Evolutionary conservation across 1,139 yeast species (phyloP), one percentile per base, ranked within the genome.

Genomic region (Arxiozyma heterogenica): DNA sequence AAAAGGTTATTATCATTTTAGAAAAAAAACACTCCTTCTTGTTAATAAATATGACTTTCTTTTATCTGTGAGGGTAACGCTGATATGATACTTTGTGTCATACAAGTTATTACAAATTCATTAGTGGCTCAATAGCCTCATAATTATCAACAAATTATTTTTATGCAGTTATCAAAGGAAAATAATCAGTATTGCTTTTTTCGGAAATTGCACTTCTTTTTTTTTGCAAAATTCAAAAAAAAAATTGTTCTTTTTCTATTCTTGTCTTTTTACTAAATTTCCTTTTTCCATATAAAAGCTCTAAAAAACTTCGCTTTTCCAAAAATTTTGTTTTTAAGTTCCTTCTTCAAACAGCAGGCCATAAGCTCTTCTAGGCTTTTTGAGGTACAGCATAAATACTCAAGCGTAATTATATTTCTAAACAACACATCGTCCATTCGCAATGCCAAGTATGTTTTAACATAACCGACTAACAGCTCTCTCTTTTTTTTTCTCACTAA

Each of bases 401-500:
- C 41, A 11, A 44, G 12, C 42, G 4, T 15, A 20, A 8, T 21
- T 25, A 20, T n/a, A 12, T 30, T 5, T 15, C 4, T 12, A 15
- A 34, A 34, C n/a, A 15, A 38, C 38, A 41, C 4, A 48, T 21
- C 11, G 5, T 6, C 9, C n/a, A 50, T 7, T 18, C 38, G 50
- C 51, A 49, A 57, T 57, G 58, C 58, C 59, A 55, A 55, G 59
- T 57, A 55, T 49, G 58, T 55, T 53, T 46, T 30, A 23, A 27
- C 6, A 7, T 6, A 41, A 11, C 41, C 30, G 39, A 34, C 41
- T 48, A 41, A 48, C 55, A 55, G 52, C 27, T 42, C 30, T 18
- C 4, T 42, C 48, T 53, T 48, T 43, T 45, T 53, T 48, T 43
- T 9, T 38, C 47, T 3, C 3, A 17, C 12, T 34, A 20, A 34